Evolutionary conservation across 148 eudicot genomes (phyloP).

Genomic region (Vaccinium darrowii): DNA sequence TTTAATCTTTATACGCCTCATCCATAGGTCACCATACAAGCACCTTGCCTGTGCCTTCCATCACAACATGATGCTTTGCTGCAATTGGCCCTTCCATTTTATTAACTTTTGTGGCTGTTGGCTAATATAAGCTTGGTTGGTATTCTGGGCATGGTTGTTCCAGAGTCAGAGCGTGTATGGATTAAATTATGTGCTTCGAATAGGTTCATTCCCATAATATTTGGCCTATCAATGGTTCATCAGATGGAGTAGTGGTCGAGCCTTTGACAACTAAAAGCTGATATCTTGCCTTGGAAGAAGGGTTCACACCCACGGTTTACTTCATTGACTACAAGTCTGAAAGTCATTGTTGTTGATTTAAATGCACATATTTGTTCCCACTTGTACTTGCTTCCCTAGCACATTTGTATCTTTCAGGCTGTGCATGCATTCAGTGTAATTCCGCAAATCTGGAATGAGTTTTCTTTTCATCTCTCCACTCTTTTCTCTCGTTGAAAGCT

Average conservation of each 20-base stretch:
- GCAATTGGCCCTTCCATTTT: not conserved
- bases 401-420: not conserved
- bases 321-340: not conserved
- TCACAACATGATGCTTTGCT: not conserved
- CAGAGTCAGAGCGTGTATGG: not conserved
- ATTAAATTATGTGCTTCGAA: not conserved
- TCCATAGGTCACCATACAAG: not conserved
- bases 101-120: not conserved
- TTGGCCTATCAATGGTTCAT: not conserved
- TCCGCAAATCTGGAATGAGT: not conserved
- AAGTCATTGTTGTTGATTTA: not conserved
- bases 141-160: not conserved
- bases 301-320: not conserved
- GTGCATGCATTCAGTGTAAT: not conserved
- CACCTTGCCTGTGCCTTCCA: not conserved
- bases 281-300: not conserved
- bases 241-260: not conserved
- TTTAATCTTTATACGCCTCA: not conserved
- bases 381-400: conserved; percentile 9
- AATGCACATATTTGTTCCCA: not conserved
- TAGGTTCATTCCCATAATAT: not conserved
- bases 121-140: not conserved
- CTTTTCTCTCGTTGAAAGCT: not conserved
- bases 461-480: not conserved
- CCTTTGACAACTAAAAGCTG: not conserved